phyloP scores from a whole-genome alignment of 202 grass and related monocot species.

The Zoysia matrella region DNA sequence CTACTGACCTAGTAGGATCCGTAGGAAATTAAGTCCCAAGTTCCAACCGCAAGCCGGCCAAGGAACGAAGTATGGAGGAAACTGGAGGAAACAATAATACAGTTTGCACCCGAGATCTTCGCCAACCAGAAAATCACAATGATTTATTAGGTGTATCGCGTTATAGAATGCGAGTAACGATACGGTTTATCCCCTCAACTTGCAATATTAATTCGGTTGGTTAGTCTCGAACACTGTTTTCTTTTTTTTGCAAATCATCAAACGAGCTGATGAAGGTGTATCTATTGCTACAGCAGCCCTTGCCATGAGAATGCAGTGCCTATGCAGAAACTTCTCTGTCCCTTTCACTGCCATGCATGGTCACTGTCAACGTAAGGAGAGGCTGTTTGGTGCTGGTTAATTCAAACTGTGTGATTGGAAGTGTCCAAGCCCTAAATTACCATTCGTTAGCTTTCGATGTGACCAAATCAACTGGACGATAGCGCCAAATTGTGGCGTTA shows the following conservation, averaged over 20 bases:
- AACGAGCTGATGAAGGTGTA: slow-evolving; percentile 3
- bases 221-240: background rate
- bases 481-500: slow-evolving; percentile 34
- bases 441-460: slow-evolving; percentile 43
- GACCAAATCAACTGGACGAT: slow-evolving; percentile 14
- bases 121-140: slow-evolving; percentile 55
- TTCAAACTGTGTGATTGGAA: slow-evolving; percentile 10
- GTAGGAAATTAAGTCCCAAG: slow-evolving; percentile 14
- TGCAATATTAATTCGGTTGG: slow-evolving; percentile 25
- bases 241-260: slow-evolving; percentile 23
- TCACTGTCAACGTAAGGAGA: slow-evolving; percentile 13
- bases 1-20: slow-evolving; percentile 37
- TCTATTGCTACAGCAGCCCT: background rate
- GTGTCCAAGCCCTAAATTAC: slow-evolving; percentile 12
- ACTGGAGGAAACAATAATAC: slow-evolving; percentile 30
- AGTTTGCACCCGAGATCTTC: slow-evolving; percentile 21
- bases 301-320: background rate
- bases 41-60: slow-evolving; percentile 18
- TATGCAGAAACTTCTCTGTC: slow-evolving; percentile 28
- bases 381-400: background rate
- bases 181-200: slow-evolving; percentile 11
- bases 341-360: slow-evolving; percentile 26
- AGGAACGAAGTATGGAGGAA: slow-evolving; percentile 26
- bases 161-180: slow-evolving; percentile 30
- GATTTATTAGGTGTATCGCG: slow-evolving; percentile 31